Conservation (phyloP, 257 asterid species). For the Galeopsis tetrahit region DNA sequence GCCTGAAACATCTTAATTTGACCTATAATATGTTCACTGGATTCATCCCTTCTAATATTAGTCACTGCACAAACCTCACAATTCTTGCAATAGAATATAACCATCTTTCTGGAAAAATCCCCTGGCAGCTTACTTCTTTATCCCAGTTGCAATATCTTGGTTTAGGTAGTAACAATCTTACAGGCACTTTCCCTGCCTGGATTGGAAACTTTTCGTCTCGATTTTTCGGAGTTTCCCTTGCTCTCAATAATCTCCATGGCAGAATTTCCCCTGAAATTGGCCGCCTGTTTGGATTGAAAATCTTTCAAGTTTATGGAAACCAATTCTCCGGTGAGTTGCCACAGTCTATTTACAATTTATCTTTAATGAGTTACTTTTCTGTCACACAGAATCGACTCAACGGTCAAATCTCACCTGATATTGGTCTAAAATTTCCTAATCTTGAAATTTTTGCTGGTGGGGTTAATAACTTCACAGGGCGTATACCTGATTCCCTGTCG, state of each 20-base stretch:
- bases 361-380: not conserved
- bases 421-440: not conserved
- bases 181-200: not conserved
- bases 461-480: conserved; percentile 9
- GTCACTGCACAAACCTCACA: not conserved
- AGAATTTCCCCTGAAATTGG: not conserved
- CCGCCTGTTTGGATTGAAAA: not conserved
- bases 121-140: not conserved
- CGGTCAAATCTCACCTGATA: not conserved
- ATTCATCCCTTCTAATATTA: not conserved
- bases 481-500: not conserved
- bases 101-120: not conserved
- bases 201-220: not conserved
- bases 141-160: not conserved
- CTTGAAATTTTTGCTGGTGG: not conserved
- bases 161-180: not conserved
- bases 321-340: not conserved
- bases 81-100: not conserved
- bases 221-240: not conserved
- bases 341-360: not conserved
- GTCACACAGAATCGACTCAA: not conserved
- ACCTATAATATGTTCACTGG: not conserved
- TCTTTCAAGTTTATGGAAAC: not conserved
- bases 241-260: not conserved
- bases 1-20: not conserved